Evolutionary conservation across 139 green algal species (phyloP).

Genomic region (Auxenochlorella pyrenoidosa): DNA sequence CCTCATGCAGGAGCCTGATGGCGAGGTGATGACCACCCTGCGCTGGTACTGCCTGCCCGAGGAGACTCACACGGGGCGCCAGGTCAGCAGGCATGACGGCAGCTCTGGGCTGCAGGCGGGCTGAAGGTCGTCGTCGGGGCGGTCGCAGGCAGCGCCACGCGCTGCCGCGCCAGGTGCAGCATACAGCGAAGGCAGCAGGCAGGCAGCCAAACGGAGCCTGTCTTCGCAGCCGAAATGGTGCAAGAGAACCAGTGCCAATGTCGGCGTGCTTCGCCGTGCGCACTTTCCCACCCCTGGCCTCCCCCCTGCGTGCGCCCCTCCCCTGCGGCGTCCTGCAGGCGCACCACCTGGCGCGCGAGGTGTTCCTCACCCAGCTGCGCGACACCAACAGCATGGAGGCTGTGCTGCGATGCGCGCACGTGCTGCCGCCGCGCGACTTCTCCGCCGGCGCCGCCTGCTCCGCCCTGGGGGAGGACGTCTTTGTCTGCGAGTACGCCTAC

Average conservation of each 20-base stretch:
- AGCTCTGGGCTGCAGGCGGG: too few species aligned
- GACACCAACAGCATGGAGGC: constrained; percentile 56
- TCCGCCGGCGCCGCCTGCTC: background rate
- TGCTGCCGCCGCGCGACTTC: constrained; percentile 50
- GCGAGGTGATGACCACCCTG: constrained; percentile 45
- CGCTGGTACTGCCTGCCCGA: constrained; percentile 88
- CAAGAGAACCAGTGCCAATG: background rate
- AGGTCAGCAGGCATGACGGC: constrained; percentile 41
- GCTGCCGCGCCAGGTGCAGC: too few species aligned
- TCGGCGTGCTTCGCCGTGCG: too few species aligned
- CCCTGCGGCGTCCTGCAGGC: constrained; percentile 42
- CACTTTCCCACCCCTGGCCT: background rate
- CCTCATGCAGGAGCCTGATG: constrained; percentile 22
- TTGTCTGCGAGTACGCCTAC: constrained; percentile 87
- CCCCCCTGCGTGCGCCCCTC: background rate
- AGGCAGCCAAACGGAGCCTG: too few species aligned
- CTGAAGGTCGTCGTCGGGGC: too few species aligned
- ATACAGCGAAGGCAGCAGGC: too few species aligned
- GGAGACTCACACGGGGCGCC: constrained; percentile 85
- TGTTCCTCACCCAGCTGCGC: constrained; percentile 73
- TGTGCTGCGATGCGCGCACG: constrained; percentile 49
- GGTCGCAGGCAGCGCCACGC: too few species aligned
- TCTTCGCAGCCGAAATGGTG: background rate
- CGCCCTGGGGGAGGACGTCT: constrained; percentile 80
- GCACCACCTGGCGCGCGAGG: constrained; percentile 83